Evolutionary conservation across 2,329 filamentous ascomycete genomes (phyloP), one percentile per base, ranked within the genome.

Genomic region (Orbilia ellipsospora): DNA sequence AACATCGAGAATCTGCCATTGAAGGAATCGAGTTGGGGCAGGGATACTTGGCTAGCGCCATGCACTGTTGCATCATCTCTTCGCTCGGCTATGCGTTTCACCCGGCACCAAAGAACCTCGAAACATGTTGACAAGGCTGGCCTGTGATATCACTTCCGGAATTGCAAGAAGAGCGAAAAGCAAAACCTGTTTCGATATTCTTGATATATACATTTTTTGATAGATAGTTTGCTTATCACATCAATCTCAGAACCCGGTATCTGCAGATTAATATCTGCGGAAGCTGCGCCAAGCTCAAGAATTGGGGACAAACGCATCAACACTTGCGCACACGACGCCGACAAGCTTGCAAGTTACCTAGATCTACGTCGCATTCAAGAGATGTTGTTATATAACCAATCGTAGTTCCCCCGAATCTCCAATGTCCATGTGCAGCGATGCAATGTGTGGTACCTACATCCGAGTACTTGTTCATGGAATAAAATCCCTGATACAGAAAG

Each of bases 51-150:
- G 2, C 16, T 6, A 52, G 48, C 48, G 48, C 8, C 48, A 52
- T 70, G 66, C 66, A 70, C 45, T 28, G 57, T 70, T 70, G 66
- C 66, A 70, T 70, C 66, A 70, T 70, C n/a, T 13, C 12, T 13
- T 59, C 60, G 23, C 55, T 68, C 51, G 55, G 64, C 12, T 26
- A 55, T 42, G 26, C 28, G 13, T 59, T 10, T 59, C 28, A 31
- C 18, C 40, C 28, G 31, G 31, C 31, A 36, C 15, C 54, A 20
- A 55, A 36, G 20, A 28, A 6, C 44, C 16, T 48, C 44, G 16
- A 52, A 52, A 52, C 16, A 52, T 16, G n/a, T 7, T n/a, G 50
- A 18, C 50, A 36, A 36, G 31, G 31, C 10, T 36, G 31, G 10
- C 20, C 16, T 52, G 13, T 18, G 15, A 48, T 48, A 48, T 48